Conservation (phyloP, 148 eudicot species). For the Vaccinium vitisidaea region DNA sequence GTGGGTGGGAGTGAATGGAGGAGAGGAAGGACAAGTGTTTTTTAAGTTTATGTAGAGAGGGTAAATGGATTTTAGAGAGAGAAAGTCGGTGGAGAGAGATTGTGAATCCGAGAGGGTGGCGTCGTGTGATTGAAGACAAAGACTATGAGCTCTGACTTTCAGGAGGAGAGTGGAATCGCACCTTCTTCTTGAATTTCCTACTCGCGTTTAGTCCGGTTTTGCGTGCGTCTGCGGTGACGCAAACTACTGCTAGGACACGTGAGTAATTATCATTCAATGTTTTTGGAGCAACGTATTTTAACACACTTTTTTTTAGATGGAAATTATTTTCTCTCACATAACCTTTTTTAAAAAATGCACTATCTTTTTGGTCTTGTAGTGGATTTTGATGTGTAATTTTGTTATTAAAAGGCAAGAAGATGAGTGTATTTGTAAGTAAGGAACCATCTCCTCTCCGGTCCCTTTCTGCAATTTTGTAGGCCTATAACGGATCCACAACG, state of each 20-base stretch:
- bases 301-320: no score
- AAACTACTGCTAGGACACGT: no score
- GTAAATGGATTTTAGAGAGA: not conserved
- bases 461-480: no score
- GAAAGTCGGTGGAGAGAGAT: not conserved
- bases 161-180: not conserved
- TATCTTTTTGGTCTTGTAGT: no score
- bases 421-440: no score
- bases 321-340: no score
- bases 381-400: no score
- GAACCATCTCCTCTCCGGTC: no score
- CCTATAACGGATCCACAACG: no score
- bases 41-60: not conserved
- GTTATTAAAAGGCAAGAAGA: no score
- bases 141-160: conserved; percentile 14
- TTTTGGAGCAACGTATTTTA: not conserved
- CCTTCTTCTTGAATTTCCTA: not conserved
- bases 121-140: not conserved
- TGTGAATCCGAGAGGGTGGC: not conserved
- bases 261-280: not conserved
- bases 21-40: not conserved
- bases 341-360: no score
- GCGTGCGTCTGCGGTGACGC: not conserved
- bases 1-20: not conserved
- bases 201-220: not conserved